A percentile compares a stretch with the other conserved stretches of the same genome.
These are phyloP conservation scores for Glycine tomentella DNA, from an alignment of 306 rosid genomes.

Conservation along the genomic window DNA sequence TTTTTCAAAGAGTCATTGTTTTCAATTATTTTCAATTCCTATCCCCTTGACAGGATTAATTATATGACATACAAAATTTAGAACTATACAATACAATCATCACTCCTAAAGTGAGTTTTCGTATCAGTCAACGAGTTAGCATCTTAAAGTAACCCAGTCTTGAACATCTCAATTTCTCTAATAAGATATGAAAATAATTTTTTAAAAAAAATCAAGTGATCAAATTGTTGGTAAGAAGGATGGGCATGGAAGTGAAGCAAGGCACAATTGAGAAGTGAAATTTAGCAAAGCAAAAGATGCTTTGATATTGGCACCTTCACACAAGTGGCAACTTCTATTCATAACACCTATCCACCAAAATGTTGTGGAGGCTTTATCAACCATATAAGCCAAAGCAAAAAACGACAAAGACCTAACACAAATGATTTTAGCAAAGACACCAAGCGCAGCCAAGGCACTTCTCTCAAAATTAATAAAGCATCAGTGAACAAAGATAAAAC, in stretches of 20 bases:
- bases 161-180: background rate
- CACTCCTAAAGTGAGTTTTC: background rate
- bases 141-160: too few relatives aligned
- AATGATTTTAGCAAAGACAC: slow-evolving; percentile 2
- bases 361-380: background rate
- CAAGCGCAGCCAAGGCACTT: background rate
- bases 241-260: background rate
- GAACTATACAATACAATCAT: background rate
- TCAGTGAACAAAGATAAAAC: background rate
- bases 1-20: too few relatives aligned
- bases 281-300: background rate
- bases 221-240: background rate
- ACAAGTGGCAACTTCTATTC: background rate
- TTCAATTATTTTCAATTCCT: background rate
- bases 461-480: background rate
- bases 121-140: background rate
- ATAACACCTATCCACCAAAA: slow-evolving; percentile 5
- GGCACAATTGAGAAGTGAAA: background rate
- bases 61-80: background rate
- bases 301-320: background rate
- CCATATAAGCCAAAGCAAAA: background rate
- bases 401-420: background rate
- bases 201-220: background rate
- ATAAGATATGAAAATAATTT: background rate
- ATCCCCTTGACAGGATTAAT: background rate